Percentiles rank a stretch among this genome's conserved stretches.
phyloP scores from a whole-genome alignment of 768 basidiomycete species.

The Mrakia frigida region DNA sequence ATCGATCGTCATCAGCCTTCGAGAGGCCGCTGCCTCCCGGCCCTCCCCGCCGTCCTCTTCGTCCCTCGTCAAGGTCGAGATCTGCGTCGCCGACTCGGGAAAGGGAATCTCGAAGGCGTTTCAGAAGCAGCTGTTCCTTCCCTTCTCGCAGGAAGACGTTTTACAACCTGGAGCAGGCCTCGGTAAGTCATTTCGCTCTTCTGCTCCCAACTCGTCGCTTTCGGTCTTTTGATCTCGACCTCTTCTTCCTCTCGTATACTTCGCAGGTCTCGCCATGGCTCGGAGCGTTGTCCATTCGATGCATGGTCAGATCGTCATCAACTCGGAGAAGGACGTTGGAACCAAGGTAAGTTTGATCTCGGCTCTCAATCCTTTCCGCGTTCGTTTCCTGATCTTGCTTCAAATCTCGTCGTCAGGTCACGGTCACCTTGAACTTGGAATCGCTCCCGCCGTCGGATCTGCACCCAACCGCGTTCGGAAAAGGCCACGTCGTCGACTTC shows the following conservation, averaged over 20 bases:
- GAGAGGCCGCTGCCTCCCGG: not conserved
- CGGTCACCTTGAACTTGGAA: not conserved
- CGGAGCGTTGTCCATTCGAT: not conserved
- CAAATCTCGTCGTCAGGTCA: no score
- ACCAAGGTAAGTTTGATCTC: not conserved
- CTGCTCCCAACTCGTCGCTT: not conserved
- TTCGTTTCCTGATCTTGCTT: no score
- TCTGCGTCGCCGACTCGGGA: not conserved
- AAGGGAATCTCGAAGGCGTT: not conserved
- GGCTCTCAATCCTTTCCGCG: no score
- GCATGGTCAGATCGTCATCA: not conserved
- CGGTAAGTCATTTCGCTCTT: not conserved
- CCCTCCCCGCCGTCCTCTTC: not conserved
- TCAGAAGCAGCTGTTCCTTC: not conserved
- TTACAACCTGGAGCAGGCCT: not conserved
- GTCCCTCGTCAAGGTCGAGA: not conserved
- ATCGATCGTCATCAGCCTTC: not conserved
- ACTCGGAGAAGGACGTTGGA: constrained; percentile 8
- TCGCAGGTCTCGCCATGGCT: not conserved
- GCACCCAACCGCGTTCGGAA: not conserved
- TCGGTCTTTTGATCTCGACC: not conserved
- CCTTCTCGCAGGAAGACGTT: constrained; percentile 11
- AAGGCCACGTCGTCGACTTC: not conserved
- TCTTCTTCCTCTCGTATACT: not conserved
- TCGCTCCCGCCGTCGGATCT: not conserved